phyloP scores from a whole-genome alignment of 805 yeast genomes.

The Spathaspora girioi region DNA sequence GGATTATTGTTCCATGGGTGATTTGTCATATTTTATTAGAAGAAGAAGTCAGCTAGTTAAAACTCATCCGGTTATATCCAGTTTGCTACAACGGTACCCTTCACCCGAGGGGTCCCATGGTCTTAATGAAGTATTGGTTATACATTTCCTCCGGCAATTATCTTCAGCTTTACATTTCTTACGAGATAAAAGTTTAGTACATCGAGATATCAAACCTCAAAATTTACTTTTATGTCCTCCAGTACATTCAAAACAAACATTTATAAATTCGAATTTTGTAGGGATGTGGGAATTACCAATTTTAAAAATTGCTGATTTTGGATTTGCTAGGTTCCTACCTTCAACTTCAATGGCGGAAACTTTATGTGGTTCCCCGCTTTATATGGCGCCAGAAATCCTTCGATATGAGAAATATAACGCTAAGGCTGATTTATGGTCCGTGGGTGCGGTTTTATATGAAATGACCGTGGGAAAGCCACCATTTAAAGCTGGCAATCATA shows the following conservation, averaged over 20 bases:
- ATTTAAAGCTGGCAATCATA: slow-evolving; percentile 88
- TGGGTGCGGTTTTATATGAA: slow-evolving; percentile 93
- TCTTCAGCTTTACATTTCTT: slow-evolving; percentile 80
- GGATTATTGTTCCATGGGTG: slow-evolving; percentile 97
- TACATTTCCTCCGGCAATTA: slow-evolving; percentile 84
- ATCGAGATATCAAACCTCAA: slow-evolving; percentile 95
- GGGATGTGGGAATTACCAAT: slow-evolving; percentile 90
- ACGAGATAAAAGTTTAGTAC: slow-evolving; percentile 81
- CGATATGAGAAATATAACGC: slow-evolving; percentile 95
- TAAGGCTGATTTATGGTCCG: slow-evolving; percentile 97
- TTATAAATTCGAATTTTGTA: slow-evolving; percentile 54
- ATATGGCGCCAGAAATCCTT: slow-evolving; percentile 98
- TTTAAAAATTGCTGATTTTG: slow-evolving; percentile 93
- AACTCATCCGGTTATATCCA: slow-evolving; percentile 74
- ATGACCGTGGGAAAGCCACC: slow-evolving; percentile 98
- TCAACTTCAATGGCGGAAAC: slow-evolving; percentile 95
- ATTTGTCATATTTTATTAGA: slow-evolving; percentile 81
- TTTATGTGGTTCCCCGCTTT: slow-evolving; percentile 93
- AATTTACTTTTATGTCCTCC: slow-evolving; percentile 83
- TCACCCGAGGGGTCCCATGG: slow-evolving; percentile 77
- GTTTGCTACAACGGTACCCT: slow-evolving; percentile 78
- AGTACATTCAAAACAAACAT: slow-evolving; percentile 55
- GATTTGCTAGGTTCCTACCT: slow-evolving; percentile 93
- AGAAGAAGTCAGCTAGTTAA: slow-evolving; percentile 66
- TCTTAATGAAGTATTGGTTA: slow-evolving; percentile 68